Evolutionary conservation across 2,329 filamentous ascomycete species (phyloP).

Genomic region (Colletotrichum chlorophyti): DNA sequence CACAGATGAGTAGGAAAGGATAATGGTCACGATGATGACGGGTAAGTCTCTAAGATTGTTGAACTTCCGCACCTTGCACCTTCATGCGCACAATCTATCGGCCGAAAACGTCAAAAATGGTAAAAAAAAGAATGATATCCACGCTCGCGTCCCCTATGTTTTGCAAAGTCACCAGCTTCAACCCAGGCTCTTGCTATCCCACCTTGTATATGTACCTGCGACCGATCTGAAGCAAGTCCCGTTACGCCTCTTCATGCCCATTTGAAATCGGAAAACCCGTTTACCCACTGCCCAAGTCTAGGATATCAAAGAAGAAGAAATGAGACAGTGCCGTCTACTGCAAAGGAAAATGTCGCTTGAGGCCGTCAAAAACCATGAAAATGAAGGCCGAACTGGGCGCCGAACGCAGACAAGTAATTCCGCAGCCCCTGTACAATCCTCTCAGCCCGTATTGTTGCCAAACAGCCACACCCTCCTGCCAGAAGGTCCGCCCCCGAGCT

Average conservation of each 20-base stretch:
- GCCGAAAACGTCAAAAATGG: too few species aligned
- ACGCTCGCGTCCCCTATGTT: background rate
- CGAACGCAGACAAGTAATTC: conserved; percentile 86
- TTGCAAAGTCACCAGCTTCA: background rate
- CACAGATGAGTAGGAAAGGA: background rate
- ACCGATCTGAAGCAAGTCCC: conserved; percentile 1
- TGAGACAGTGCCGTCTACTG: conserved; percentile 36
- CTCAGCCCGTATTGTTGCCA: conserved; percentile 83
- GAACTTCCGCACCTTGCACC: too few species aligned
- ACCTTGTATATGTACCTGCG: conserved; percentile 1
- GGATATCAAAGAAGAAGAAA: conserved; percentile 26
- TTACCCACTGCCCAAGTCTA: conserved; percentile 18
- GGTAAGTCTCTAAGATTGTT: too few species aligned
- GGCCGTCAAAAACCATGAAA: conserved; percentile 90
- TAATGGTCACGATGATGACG: too few species aligned
- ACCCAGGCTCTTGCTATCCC: background rate
- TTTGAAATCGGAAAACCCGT: conserved; percentile 5
- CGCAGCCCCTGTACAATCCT: conserved; percentile 92
- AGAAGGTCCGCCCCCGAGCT: conserved; percentile 70
- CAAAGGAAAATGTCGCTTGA: conserved; percentile 73
- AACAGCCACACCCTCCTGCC: conserved; percentile 72
- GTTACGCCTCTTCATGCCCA: conserved; percentile 21
- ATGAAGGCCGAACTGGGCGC: conserved; percentile 98
- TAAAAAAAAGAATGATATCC: background rate
- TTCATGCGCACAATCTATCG: too few species aligned